Percentiles rank a stretch among this genome's conserved stretches.
phyloP scores from a whole-genome alignment of 108 stramenopile species.

The Nitzschia sp. region DNA sequence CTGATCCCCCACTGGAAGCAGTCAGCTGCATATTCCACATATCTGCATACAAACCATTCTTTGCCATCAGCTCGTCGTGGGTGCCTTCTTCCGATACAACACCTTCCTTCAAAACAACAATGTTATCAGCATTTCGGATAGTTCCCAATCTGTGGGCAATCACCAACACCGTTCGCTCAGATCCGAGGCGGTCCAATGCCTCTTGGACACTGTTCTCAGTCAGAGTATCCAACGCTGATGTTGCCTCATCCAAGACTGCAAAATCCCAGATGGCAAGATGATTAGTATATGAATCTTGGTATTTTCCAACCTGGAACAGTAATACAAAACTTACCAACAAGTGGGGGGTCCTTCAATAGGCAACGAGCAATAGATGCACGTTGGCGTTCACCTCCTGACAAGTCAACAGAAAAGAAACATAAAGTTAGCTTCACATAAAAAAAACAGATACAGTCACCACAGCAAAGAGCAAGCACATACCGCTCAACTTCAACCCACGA shows the following conservation, averaged over 20 bases:
- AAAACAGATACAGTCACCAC: not conserved
- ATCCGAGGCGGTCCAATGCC: slow-evolving; percentile 89
- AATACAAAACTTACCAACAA: slow-evolving; percentile 53
- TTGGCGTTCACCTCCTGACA: slow-evolving; percentile 68
- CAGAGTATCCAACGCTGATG: slow-evolving; percentile 71
- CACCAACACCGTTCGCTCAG: slow-evolving; percentile 88
- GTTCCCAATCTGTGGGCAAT: slow-evolving; percentile 98
- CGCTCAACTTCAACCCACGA: slow-evolving; percentile 88
- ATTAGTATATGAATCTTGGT: not conserved
- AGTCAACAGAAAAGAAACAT: not conserved
- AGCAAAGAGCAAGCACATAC: slow-evolving; percentile 49
- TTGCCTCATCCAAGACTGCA: slow-evolving; percentile 60
- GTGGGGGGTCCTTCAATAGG: slow-evolving; percentile 91
- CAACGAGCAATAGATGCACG: slow-evolving; percentile 80
- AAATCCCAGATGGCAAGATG: not conserved
- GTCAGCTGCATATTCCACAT: slow-evolving; percentile 88
- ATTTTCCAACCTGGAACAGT: not conserved
- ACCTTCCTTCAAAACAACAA: slow-evolving; percentile 93
- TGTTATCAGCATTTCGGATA: slow-evolving; percentile 94
- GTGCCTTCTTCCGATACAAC: slow-evolving; percentile 91
- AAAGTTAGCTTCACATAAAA: not conserved
- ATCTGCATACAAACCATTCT: slow-evolving; percentile 80
- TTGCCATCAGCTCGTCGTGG: slow-evolving; percentile 88
- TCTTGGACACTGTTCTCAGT: slow-evolving; percentile 92
- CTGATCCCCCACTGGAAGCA: slow-evolving; percentile 12